Percentiles rank a stretch among this genome's conserved stretches.
phyloP scores from a whole-genome alignment of 148 eudicot genomes.

The Pouteria glomerata region DNA sequence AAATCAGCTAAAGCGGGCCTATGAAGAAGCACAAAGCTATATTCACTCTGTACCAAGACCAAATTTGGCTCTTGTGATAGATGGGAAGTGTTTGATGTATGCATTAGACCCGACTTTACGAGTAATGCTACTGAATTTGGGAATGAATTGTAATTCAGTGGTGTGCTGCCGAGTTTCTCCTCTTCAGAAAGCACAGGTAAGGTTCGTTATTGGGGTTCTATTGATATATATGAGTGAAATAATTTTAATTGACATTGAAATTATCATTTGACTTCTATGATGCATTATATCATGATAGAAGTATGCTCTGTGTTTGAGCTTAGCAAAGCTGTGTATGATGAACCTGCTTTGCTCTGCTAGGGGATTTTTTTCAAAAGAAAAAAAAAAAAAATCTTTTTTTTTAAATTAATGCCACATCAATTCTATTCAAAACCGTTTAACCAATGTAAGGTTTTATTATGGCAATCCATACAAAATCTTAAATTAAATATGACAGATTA shows the following conservation, averaged over 20 bases:
- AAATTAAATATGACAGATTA: too few relatives aligned
- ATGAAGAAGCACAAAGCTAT: slow-evolving; percentile 62
- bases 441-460: too few relatives aligned
- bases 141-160: slow-evolving; percentile 88
- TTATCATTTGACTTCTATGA: not conserved
- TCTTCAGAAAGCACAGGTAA: slow-evolving; percentile 88
- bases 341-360: not conserved
- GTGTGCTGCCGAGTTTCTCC: slow-evolving; percentile 99
- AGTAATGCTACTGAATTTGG: slow-evolving; percentile 67
- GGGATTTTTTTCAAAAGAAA: not conserved
- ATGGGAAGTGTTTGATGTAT: slow-evolving; percentile 98
- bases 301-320: not conserved
- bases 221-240: too few relatives aligned
- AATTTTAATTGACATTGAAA: not conserved
- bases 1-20: slow-evolving; percentile 57
- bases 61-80: slow-evolving; percentile 82
- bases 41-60: slow-evolving; percentile 40
- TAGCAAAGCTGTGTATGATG: not conserved
- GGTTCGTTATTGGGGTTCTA: too few relatives aligned
- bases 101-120: slow-evolving; percentile 86
- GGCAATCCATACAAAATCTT: too few relatives aligned
- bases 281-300: not conserved
- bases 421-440: too few relatives aligned
- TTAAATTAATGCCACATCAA: too few relatives aligned
- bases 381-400: too few relatives aligned